Evolutionary conservation across 75 land plant species (phyloP).

Genomic region (Sequoiadendron giganteum): DNA sequence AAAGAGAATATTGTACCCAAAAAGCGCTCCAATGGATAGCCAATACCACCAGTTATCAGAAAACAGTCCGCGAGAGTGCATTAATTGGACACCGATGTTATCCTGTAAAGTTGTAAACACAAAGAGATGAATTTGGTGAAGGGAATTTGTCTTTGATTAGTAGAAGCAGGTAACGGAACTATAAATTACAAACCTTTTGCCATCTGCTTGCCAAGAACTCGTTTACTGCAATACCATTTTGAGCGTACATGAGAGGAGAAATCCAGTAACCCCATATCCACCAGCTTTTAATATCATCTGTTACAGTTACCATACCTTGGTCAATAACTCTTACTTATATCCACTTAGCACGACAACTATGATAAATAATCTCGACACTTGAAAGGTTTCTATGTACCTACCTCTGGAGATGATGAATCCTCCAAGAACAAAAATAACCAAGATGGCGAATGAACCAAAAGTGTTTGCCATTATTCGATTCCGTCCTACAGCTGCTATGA

Average conservation of each 20-base stretch:
- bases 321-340: not conserved
- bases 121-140: not conserved
- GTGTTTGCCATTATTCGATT: constrained; percentile 24
- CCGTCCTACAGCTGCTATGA: constrained; percentile 26
- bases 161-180: not conserved
- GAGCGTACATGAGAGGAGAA: constrained; percentile 52
- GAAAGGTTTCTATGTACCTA: not conserved
- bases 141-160: constrained; percentile 42
- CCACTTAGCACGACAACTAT: not conserved
- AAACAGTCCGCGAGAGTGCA: constrained; percentile 62
- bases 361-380: not conserved
- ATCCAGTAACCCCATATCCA: constrained; percentile 72
- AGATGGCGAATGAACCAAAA: constrained; percentile 24
- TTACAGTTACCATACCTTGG: not conserved
- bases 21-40: constrained; percentile 47
- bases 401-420: constrained; percentile 32
- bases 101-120: not conserved
- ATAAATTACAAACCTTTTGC: constrained; percentile 23
- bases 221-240: constrained; percentile 49
- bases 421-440: constrained; percentile 27
- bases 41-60: constrained; percentile 51
- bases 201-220: constrained; percentile 49
- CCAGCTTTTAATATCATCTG: constrained; percentile 48
- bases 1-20: constrained; percentile 52
- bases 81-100: constrained; percentile 41